These are phyloP conservation scores for Apiospora hydei DNA, from an alignment of 2,329 filamentous ascomycete genomes.

Conservation along the genomic window DNA sequence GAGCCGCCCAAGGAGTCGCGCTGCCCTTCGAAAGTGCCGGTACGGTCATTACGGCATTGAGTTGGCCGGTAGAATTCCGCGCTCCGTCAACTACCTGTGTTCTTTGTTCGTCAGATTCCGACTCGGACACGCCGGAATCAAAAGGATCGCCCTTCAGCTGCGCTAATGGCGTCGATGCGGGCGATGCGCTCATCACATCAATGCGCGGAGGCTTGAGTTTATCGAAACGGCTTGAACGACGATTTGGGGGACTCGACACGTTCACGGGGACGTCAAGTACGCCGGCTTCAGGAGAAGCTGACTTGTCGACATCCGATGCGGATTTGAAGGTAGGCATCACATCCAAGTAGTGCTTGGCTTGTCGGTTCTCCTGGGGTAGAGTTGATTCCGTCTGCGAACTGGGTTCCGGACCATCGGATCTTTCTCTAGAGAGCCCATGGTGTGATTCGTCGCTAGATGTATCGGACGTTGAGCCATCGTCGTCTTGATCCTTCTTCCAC, in stretches of 20 bases:
- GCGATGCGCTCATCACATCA: conserved; percentile 53
- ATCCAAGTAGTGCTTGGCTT: conserved; percentile 57
- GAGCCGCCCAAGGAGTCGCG: conserved; percentile 30
- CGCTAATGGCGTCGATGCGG: conserved; percentile 43
- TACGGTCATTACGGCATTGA: conserved; percentile 43
- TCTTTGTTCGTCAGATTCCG: conserved; percentile 44
- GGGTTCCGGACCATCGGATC: conserved; percentile 45
- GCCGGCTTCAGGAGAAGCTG: conserved; percentile 31
- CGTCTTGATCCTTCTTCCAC: conserved; percentile 59
- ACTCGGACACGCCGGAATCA: conserved; percentile 48
- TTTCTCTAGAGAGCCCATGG: conserved; percentile 49
- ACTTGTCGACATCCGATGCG: conserved; percentile 40
- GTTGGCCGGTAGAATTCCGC: conserved; percentile 45
- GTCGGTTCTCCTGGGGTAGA: conserved; percentile 41
- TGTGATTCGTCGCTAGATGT: conserved; percentile 60
- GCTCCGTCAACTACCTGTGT: conserved; percentile 37
- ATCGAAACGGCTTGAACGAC: conserved; percentile 54
- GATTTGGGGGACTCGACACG: conserved; percentile 43
- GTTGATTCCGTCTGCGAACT: conserved; percentile 45
- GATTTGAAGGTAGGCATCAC: conserved; percentile 59
- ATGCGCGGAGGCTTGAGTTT: conserved; percentile 57
- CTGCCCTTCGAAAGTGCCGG: conserved; percentile 30
- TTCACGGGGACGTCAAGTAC: conserved; percentile 26
- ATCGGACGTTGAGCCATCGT: conserved; percentile 42
- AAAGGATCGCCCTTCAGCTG: conserved; percentile 33